A percentile compares a stretch with the other conserved stretches of the same genome.
phyloP scores from a whole-genome alignment of 2,329 filamentous ascomycete genomes.

The Xylariaceae sp. region DNA sequence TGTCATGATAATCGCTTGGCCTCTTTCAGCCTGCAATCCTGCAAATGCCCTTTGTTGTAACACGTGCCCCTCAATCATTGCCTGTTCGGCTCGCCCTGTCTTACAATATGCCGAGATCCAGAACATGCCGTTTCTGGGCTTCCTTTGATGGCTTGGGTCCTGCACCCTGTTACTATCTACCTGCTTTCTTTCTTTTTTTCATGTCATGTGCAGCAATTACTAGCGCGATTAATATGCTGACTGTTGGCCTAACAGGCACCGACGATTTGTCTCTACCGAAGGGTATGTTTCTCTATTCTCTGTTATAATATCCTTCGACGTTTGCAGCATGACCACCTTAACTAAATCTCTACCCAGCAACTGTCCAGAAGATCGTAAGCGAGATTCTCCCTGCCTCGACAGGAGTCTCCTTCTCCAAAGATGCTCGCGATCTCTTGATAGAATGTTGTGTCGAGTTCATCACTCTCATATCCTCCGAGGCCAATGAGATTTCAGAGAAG shows the following conservation, averaged over 20 bases:
- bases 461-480: conserved; percentile 96
- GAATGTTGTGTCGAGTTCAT: conserved; percentile 99
- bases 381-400: conserved; percentile 83
- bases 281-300: conserved; percentile 55
- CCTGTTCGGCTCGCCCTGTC: conserved; percentile 3
- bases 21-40: neutral
- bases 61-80: neutral
- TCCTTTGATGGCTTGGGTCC: conserved; percentile 12
- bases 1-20: neutral
- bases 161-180: neutral
- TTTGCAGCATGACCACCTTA: neutral
- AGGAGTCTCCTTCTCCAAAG: conserved; percentile 89
- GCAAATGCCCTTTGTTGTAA: conserved; percentile 4
- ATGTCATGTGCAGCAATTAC: neutral
- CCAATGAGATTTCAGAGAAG: conserved; percentile 98
- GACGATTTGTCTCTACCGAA: conserved; percentile 71
- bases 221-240: conserved; percentile 3
- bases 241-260: conserved; percentile 51
- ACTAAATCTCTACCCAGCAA: conserved; percentile 55
- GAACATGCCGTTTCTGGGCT: conserved; percentile 14
- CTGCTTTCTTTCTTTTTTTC: neutral
- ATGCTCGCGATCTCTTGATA: conserved; percentile 92
- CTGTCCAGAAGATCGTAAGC: conserved; percentile 85
- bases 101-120: conserved; percentile 23
- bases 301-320: neutral